Conservation (phyloP, 768 basidiomycete species). For the Boletus barrowsii region DNA sequence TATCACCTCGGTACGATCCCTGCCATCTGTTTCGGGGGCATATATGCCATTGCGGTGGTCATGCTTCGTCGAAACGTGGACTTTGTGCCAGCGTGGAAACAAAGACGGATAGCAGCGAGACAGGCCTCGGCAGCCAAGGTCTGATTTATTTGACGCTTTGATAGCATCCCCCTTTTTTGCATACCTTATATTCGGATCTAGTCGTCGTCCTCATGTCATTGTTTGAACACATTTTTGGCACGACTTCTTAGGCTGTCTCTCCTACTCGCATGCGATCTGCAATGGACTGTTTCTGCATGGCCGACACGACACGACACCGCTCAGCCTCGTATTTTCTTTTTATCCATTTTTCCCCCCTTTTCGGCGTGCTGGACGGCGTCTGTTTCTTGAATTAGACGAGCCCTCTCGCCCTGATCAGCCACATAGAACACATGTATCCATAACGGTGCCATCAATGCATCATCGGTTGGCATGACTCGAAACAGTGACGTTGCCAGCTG, state of each 20-base stretch:
- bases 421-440: too few species aligned
- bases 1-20: constrained; percentile 35
- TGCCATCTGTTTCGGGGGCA: constrained; percentile 32
- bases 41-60: constrained; percentile 31
- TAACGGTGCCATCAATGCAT: too few species aligned
- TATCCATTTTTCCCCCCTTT: too few species aligned
- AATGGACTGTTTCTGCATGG: constrained; percentile 10
- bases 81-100: constrained; percentile 33
- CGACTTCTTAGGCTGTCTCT: neutral
- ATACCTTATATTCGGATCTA: constrained; percentile 22
- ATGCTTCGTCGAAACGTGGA: constrained; percentile 32
- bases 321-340: neutral
- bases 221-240: neutral
- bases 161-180: constrained; percentile 15
- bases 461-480: too few species aligned
- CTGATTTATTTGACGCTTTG: constrained; percentile 16
- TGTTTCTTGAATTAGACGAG: neutral
- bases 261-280: neutral
- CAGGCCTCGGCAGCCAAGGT: constrained; percentile 16
- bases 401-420: too few species aligned
- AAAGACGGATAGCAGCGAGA: constrained; percentile 27
- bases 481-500: too few species aligned
- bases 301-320: neutral
- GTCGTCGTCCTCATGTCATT: constrained; percentile 1
- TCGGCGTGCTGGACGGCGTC: too few species aligned